Base-by-base conservation (phyloP, 1,139 yeast genomes). In the Zygosaccharomyces sapae region DNA sequence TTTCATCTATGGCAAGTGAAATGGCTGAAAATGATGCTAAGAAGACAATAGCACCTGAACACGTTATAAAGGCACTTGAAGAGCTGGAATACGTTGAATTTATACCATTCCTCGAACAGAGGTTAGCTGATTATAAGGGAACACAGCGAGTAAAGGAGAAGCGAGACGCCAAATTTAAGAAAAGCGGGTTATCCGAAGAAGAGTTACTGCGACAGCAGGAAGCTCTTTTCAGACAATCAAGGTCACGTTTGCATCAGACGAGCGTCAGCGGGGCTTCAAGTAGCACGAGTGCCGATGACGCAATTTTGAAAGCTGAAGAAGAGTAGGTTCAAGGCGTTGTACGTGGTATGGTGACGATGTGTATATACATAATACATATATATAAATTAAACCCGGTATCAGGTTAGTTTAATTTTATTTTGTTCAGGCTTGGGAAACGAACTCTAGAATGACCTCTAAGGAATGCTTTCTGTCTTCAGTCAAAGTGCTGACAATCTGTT, bases 1-100 rank as follows among this genome's bases (percentile, higher is more conserved):
- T 92, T 44, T 86, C 96, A 9, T 86, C 96, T 3, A 96, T 89
- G 68, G 86, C 94, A 51, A 90, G 94, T 62, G 98, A 94, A 55
- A 88, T 92, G 56, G 97, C 98, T 1, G 98, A 92, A 62, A 86
- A 86, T 60, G 98, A 92, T 63, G 84, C 95, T 44, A 92, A 92
- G 68, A 94, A 92, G 69, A 92, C 99, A 6, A 92, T 92, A 45
- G 96, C 97, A 1, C 85, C 96, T 1, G 98, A 92, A 64, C 99
- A 92, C 66, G 97, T 92, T 41, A 79, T 92, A 52, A 86, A 84
- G 63, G 97, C 98, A 0, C 73, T 92, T 44, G 84, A 81, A 54
- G 96, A 87, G 59, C 74, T 92, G 52, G 99, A 96, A 38, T 92
- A 89, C 67, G 78, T 77, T 46, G 89, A 86, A 54, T 92, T 92